Evolutionary conservation across 1,284 basidiomycete species (phyloP).

Genomic region (Meripilus lineatus): DNA sequence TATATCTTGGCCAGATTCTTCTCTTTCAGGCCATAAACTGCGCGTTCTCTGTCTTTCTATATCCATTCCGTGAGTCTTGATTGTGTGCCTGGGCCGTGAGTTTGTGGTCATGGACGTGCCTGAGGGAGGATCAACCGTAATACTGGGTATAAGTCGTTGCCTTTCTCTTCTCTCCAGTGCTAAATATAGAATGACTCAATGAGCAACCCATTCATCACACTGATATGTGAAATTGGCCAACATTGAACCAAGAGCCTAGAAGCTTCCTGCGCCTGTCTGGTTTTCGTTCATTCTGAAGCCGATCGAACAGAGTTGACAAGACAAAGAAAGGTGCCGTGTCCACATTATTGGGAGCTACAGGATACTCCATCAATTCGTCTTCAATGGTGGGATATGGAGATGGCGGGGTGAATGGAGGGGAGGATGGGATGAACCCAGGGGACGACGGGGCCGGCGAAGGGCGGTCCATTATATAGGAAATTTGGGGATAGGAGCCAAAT

Average conservation of each 20-base stretch:
- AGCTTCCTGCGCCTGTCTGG: constrained; percentile 63
- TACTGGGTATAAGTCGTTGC: constrained; percentile 71
- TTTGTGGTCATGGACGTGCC: constrained; percentile 34
- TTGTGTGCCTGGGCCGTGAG: too few relatives aligned
- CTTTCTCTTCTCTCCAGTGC: constrained; percentile 76
- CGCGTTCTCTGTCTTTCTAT: constrained; percentile 87
- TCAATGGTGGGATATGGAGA: not conserved
- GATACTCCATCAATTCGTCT: constrained; percentile 26
- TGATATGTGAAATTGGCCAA: constrained; percentile 33
- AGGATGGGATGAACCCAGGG: not conserved
- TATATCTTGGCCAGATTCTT: constrained; percentile 87
- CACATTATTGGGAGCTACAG: constrained; percentile 54
- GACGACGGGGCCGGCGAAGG: constrained; percentile 1
- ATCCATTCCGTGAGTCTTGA: too few relatives aligned
- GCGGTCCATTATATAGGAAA: too few relatives aligned
- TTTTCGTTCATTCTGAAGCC: constrained; percentile 61
- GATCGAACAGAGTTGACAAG: constrained; percentile 64
- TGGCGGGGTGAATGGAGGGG: constrained; percentile 11
- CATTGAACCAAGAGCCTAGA: constrained; percentile 69
- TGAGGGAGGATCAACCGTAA: constrained; percentile 73
- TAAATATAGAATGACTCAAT: constrained; percentile 23
- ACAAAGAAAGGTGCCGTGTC: constrained; percentile 66
- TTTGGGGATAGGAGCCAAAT: too few relatives aligned
- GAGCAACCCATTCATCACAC: not conserved
- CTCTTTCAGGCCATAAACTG: constrained; percentile 90